phyloP scores from a whole-genome alignment of 805 yeast species.

The Yarrowia keelungensis region DNA sequence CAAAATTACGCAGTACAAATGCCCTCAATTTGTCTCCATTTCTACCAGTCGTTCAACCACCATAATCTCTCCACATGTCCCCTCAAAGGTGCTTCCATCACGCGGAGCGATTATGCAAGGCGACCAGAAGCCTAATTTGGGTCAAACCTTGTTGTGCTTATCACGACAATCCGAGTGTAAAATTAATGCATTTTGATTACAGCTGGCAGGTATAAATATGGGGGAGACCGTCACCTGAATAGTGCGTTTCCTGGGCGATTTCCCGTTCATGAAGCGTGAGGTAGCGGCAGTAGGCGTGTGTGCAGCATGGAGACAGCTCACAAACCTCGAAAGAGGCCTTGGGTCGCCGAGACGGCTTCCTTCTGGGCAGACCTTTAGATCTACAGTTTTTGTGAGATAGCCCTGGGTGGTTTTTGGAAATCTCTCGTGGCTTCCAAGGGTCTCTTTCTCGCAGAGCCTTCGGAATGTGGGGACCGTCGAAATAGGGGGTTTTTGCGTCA shows the following conservation, averaged over 20 bases:
- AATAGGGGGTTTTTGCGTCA: background rate
- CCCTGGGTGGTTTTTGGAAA: background rate
- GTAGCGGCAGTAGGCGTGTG: background rate
- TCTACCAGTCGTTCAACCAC: no score
- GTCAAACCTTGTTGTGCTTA: constrained; percentile 7
- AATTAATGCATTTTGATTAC: constrained; percentile 21
- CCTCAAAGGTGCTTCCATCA: constrained; percentile 37
- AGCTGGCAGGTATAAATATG: constrained; percentile 1
- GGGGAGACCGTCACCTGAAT: no score
- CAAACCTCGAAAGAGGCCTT: no score
- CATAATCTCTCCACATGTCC: background rate
- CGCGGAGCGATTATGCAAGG: constrained; percentile 39
- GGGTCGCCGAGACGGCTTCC: no score
- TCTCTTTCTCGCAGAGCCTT: background rate
- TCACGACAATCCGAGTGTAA: constrained; percentile 24
- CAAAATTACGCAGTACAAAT: no score
- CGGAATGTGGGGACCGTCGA: constrained; percentile 6
- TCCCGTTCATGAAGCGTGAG: background rate
- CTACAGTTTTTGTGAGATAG: background rate
- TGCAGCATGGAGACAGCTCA: background rate
- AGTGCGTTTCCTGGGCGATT: no score
- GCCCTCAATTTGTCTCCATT: no score
- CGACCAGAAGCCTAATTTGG: constrained; percentile 25
- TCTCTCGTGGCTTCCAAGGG: background rate
- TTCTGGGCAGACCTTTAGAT: no score